Percentiles rank a stretch among this genome's conserved stretches.
Conservation (phyloP, 495 filamentous ascomycete genomes). For the Neurospora sp. region DNA sequence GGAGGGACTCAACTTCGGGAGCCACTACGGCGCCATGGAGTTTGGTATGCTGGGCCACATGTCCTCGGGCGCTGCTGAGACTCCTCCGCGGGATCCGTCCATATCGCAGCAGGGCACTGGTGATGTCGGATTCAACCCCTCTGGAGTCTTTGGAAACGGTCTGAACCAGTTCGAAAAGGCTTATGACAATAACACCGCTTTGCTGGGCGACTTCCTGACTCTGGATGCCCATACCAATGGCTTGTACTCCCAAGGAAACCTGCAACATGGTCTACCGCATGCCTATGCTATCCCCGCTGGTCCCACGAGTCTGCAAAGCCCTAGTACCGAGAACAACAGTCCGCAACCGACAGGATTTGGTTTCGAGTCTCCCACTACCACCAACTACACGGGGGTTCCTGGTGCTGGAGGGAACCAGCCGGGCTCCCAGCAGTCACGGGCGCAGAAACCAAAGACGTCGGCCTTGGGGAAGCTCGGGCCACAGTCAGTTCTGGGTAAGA, state of each 20-base stretch:
- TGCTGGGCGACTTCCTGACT: slow-evolving; percentile 30
- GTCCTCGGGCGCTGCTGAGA: slow-evolving; percentile 75
- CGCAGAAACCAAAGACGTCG: slow-evolving; percentile 24
- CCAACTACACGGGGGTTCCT: slow-evolving; percentile 23
- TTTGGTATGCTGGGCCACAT: slow-evolving; percentile 93
- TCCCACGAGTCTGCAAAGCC: slow-evolving; percentile 38
- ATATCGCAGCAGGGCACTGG: slow-evolving; percentile 27
- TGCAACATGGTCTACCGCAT: slow-evolving; percentile 41
- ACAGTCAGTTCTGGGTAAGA: slow-evolving; percentile 44
- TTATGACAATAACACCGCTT: slow-evolving; percentile 26
- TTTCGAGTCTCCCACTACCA: slow-evolving; percentile 36
- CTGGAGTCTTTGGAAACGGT: slow-evolving; percentile 34
- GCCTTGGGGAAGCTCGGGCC: slow-evolving; percentile 32
- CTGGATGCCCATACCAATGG: slow-evolving; percentile 28
- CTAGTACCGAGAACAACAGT: slow-evolving; percentile 40
- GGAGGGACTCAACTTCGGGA: slow-evolving; percentile 88
- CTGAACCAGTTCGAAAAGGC: slow-evolving; percentile 31
- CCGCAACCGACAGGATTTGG: slow-evolving; percentile 33
- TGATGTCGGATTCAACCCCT: slow-evolving; percentile 31
- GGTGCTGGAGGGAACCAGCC: slow-evolving; percentile 15
- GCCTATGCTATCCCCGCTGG: slow-evolving; percentile 41
- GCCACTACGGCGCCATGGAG: slow-evolving; percentile 86
- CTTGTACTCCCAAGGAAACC: slow-evolving; percentile 36
- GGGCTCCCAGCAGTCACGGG: slow-evolving; percentile 14
- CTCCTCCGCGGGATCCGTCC: slow-evolving; percentile 53